Evolutionary conservation across 164 flowering plant species (phyloP).

Genomic region (Dillenia suffruticosa): DNA sequence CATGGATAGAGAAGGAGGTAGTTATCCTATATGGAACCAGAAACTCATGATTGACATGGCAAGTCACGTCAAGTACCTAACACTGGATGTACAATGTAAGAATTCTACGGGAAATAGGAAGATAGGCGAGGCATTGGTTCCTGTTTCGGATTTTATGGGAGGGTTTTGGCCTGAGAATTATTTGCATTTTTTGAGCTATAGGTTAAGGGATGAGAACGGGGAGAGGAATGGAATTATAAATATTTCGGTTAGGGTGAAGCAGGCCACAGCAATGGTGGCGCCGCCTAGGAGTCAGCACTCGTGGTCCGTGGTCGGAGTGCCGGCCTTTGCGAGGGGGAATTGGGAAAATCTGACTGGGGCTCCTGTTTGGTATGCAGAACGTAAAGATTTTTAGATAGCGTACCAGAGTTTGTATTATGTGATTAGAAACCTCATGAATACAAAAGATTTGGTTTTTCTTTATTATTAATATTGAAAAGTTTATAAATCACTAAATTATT

Average conservation of each 20-base stretch:
- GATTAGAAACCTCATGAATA: too few relatives aligned
- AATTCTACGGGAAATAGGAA: constrained; percentile 7
- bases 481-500: too few relatives aligned
- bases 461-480: too few relatives aligned
- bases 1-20: constrained; percentile 32
- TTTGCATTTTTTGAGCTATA: constrained; percentile 53
- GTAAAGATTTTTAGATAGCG: too few relatives aligned
- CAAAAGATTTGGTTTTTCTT: too few relatives aligned
- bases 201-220: constrained; percentile 37
- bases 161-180: constrained; percentile 31
- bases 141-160: constrained; percentile 48
- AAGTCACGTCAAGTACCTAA: constrained; percentile 11
- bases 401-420: too few relatives aligned
- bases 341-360: too few relatives aligned
- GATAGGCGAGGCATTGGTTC: constrained; percentile 37
- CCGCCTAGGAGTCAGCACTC: too few relatives aligned
- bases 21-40: constrained; percentile 46
- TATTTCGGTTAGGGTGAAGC: constrained; percentile 35
- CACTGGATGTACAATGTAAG: constrained; percentile 36
- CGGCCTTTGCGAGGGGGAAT: too few relatives aligned
- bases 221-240: constrained; percentile 52
- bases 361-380: too few relatives aligned
- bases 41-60: constrained; percentile 33
- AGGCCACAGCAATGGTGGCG: background rate
- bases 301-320: too few relatives aligned